Conservation (phyloP, 1,284 basidiomycete genomes). For the Leucoagaricus sp. region DNA sequence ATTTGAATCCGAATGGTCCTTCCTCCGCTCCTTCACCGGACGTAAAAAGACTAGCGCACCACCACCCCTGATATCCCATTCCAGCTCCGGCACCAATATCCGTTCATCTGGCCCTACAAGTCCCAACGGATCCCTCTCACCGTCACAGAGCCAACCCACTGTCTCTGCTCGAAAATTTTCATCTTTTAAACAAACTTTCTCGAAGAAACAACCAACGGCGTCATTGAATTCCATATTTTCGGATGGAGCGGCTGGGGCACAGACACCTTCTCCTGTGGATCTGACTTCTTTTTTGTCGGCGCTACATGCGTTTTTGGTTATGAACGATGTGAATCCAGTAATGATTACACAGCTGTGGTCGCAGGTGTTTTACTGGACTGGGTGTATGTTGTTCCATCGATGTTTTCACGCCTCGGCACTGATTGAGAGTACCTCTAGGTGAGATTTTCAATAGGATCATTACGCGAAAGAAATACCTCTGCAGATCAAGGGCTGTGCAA, state of each 20-base stretch:
- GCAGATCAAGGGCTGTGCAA: constrained; percentile 86
- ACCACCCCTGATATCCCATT: constrained; percentile 21
- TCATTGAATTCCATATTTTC: constrained; percentile 54
- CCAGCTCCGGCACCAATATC: constrained; percentile 29
- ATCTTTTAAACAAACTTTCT: constrained; percentile 63
- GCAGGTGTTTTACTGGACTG: constrained; percentile 92
- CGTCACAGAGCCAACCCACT: constrained; percentile 40
- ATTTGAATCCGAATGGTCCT: constrained; percentile 96
- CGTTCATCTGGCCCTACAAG: constrained; percentile 47
- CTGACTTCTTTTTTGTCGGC: constrained; percentile 85
- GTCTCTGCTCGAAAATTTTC: constrained; percentile 51
- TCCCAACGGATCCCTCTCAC: constrained; percentile 50
- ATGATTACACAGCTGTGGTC: constrained; percentile 92
- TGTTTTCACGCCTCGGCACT: constrained; percentile 17
- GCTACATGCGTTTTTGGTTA: constrained; percentile 82
- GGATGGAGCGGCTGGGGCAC: constrained; percentile 35
- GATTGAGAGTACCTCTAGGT: constrained; percentile 41
- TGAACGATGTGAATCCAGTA: constrained; percentile 91
- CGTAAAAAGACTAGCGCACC: constrained; percentile 54
- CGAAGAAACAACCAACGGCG: constrained; percentile 43
- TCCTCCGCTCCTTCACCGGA: constrained; percentile 76
- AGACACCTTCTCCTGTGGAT: constrained; percentile 58
- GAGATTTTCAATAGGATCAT: constrained; percentile 96
- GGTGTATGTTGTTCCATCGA: constrained; percentile 50
- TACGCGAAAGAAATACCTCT: constrained; percentile 90